Conservation (phyloP, 2,329 filamentous ascomycete species). For the Hortaea werneckii region DNA sequence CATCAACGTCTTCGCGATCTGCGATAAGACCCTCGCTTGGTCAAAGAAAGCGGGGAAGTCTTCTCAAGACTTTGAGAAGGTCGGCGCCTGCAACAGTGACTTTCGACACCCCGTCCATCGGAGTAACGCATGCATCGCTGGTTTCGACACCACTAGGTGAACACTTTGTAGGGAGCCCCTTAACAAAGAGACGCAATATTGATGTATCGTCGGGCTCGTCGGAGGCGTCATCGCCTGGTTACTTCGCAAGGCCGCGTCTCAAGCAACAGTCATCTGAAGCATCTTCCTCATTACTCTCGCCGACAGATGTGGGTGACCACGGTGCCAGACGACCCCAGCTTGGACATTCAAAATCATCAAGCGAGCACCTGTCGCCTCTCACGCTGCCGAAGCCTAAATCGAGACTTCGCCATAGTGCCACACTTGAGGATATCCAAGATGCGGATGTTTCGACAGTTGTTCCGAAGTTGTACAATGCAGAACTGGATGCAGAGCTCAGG, state of each 20-base stretch:
- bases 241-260: background rate
- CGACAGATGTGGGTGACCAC: background rate
- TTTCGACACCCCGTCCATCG: background rate
- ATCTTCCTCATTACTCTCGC: background rate
- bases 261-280: background rate
- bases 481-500: too few relatives aligned
- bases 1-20: too few relatives aligned
- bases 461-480: too few relatives aligned
- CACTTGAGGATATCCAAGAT: slow-evolving; percentile 3
- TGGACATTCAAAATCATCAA: background rate
- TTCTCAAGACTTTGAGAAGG: slow-evolving; percentile 5
- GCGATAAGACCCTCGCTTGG: too few relatives aligned
- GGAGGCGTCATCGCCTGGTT: background rate
- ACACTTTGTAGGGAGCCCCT: background rate
- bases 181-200: background rate
- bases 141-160: background rate
- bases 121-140: background rate
- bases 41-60: slow-evolving; percentile 7
- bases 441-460: background rate
- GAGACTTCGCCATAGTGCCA: slow-evolving; percentile 2
- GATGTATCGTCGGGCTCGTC: background rate
- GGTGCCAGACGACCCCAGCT: background rate
- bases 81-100: slow-evolving; percentile 1
- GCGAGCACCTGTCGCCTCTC: background rate
- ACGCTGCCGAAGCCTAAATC: background rate